These are phyloP conservation scores for Chlamydomonas sphaeroides DNA, from an alignment of 139 green algal species.

Conservation along the genomic window DNA sequence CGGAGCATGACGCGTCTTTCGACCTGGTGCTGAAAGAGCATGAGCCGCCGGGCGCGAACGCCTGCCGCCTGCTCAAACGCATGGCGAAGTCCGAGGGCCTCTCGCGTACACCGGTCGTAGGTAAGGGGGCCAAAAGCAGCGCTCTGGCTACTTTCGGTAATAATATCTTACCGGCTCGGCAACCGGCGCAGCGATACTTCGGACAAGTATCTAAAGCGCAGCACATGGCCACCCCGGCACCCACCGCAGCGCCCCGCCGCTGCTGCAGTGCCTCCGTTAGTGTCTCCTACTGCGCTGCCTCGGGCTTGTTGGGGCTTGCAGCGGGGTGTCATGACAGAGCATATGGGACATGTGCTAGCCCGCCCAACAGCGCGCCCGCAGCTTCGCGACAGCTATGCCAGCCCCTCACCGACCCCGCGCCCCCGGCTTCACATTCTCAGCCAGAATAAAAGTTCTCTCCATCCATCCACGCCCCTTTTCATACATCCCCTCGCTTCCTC, in stretches of 20 bases:
- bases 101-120: conserved; percentile 60
- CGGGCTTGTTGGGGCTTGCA: too few relatives aligned
- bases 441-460: background rate
- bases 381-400: too few relatives aligned
- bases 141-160: background rate
- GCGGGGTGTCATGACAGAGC: too few relatives aligned
- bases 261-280: too few relatives aligned
- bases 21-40: conserved; percentile 83
- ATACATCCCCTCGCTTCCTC: background rate
- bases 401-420: too few relatives aligned
- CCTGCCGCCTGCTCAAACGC: conserved; percentile 63
- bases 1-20: conserved; percentile 33
- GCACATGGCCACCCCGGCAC: background rate
- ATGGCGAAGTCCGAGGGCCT: conserved; percentile 50
- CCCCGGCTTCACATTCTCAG: too few relatives aligned
- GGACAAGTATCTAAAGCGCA: too few relatives aligned
- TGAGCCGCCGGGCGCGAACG: conserved; percentile 66
- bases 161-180: too few relatives aligned
- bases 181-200: too few relatives aligned
- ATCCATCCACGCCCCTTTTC: too few relatives aligned
- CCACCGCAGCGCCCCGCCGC: too few relatives aligned
- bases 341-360: background rate
- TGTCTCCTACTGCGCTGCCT: too few relatives aligned
- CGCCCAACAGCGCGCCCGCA: background rate
- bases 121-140: conserved; percentile 28